phyloP scores from a whole-genome alignment of 257 asterid species.

The Anisodus tanguticus region DNA sequence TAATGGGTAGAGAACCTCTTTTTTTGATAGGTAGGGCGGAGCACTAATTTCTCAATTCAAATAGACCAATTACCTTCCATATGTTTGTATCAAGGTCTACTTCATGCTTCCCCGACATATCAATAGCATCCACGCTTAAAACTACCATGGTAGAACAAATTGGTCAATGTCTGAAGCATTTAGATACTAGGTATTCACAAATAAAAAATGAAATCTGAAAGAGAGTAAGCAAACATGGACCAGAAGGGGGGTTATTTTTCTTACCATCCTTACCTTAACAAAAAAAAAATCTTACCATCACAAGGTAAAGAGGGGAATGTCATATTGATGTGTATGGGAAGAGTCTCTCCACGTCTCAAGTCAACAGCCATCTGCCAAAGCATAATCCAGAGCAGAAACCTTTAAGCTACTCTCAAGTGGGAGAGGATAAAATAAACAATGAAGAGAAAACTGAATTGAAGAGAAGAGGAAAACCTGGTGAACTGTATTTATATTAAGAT shows the following conservation, averaged over 20 bases:
- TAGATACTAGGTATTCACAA: neutral
- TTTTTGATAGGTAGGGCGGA: neutral
- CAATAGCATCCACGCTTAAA: slow-evolving; percentile 94
- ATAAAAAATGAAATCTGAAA: neutral
- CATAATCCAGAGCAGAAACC: slow-evolving; percentile 21
- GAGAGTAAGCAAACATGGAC: slow-evolving; percentile 11
- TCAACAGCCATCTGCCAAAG: slow-evolving; percentile 91
- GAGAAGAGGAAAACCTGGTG: slow-evolving; percentile 71
- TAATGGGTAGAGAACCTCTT: neutral
- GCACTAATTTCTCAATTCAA: slow-evolving; percentile 16
- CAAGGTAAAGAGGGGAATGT: slow-evolving; percentile 97
- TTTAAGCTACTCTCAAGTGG: neutral
- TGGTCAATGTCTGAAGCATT: slow-evolving; percentile 3
- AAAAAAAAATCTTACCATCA: slow-evolving; percentile 66
- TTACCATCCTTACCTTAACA: slow-evolving; percentile 60
- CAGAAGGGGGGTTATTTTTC: slow-evolving; percentile 17
- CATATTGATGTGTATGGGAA: slow-evolving; percentile 96
- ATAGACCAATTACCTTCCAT: slow-evolving; percentile 74
- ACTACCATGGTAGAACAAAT: slow-evolving; percentile 51
- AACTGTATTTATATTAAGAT: slow-evolving; percentile 78
- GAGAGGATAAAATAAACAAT: slow-evolving; percentile 1
- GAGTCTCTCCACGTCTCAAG: slow-evolving; percentile 90
- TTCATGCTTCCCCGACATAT: slow-evolving; percentile 99
- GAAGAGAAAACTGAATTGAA: slow-evolving; percentile 11
- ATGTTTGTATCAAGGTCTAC: slow-evolving; percentile 99